phyloP scores from a whole-genome alignment of 108 stramenopile species.

The Phaeodactylum tricornutum region DNA sequence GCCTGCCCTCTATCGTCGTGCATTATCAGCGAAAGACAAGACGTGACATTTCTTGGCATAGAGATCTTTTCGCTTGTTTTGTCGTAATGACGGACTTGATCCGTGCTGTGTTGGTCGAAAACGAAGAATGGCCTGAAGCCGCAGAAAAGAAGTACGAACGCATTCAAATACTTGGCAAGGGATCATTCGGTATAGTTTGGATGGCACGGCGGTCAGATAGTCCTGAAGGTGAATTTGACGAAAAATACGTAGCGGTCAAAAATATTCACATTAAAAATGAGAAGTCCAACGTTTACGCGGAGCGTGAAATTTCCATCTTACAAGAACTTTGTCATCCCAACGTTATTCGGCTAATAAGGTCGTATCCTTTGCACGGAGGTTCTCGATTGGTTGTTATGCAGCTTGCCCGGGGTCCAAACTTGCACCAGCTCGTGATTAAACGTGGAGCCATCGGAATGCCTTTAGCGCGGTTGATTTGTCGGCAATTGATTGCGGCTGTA shows the following conservation, averaged over 20 bases:
- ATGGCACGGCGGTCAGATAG: slow-evolving; percentile 40
- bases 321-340: slow-evolving; percentile 68
- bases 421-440: slow-evolving; percentile 56
- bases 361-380: slow-evolving; percentile 34
- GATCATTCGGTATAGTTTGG: slow-evolving; percentile 72
- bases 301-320: slow-evolving; percentile 66
- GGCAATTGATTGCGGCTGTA: slow-evolving; percentile 64
- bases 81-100: too few relatives aligned
- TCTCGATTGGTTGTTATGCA: slow-evolving; percentile 55
- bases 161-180: slow-evolving; percentile 56
- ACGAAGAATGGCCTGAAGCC: slow-evolving; percentile 71
- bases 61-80: too few relatives aligned
- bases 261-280: slow-evolving; percentile 56
- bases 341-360: slow-evolving; percentile 56
- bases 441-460: slow-evolving; percentile 67
- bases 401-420: slow-evolving; percentile 59
- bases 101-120: too few relatives aligned
- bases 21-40: too few relatives aligned
- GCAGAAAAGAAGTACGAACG: slow-evolving; percentile 58
- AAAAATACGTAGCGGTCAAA: slow-evolving; percentile 73
- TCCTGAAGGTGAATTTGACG: slow-evolving; percentile 23
- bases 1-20: too few relatives aligned
- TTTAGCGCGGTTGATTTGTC: slow-evolving; percentile 48
- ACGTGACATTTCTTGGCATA: too few relatives aligned
- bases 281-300: slow-evolving; percentile 51